Evolutionary conservation across 805 yeast genomes (phyloP).

Genomic region (Saturnispora hagleri): DNA sequence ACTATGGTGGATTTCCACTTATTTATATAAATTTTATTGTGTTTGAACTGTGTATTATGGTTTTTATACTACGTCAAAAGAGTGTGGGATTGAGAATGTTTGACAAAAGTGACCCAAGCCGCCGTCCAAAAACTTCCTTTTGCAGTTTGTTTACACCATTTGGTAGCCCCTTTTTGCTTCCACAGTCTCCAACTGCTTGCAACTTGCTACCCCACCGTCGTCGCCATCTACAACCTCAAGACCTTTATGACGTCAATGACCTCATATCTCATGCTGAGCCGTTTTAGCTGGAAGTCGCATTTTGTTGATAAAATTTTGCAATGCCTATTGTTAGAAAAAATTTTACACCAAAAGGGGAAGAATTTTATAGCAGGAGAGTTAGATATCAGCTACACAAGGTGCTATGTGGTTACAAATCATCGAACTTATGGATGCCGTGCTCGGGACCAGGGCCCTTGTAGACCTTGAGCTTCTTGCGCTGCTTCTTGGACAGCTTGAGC

Average conservation of each 20-base stretch:
- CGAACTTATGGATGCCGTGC: conserved; percentile 59
- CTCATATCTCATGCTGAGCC: neutral
- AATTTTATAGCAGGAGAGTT: neutral
- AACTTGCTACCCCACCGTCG: neutral
- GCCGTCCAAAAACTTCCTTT: too few species aligned
- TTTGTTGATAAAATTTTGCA: neutral
- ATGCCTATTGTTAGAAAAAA: neutral
- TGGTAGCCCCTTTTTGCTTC: neutral
- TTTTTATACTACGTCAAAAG: neutral
- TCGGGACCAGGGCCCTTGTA: conserved; percentile 42
- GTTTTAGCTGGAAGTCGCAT: neutral
- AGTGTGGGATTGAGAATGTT: neutral
- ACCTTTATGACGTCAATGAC: neutral
- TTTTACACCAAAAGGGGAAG: neutral
- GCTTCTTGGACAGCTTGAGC: conserved; percentile 15
- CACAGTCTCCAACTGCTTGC: neutral
- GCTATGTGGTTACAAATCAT: conserved; percentile 28
- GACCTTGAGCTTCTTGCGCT: conserved; percentile 28
- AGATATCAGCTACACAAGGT: neutral
- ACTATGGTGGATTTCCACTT: neutral
- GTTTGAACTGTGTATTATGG: neutral
- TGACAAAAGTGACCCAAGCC: too few species aligned
- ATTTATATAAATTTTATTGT: too few species aligned
- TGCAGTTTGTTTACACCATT: too few species aligned
- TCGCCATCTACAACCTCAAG: neutral